phyloP scores from a whole-genome alignment of 345 rosid genomes.

The Clausena lansium region DNA sequence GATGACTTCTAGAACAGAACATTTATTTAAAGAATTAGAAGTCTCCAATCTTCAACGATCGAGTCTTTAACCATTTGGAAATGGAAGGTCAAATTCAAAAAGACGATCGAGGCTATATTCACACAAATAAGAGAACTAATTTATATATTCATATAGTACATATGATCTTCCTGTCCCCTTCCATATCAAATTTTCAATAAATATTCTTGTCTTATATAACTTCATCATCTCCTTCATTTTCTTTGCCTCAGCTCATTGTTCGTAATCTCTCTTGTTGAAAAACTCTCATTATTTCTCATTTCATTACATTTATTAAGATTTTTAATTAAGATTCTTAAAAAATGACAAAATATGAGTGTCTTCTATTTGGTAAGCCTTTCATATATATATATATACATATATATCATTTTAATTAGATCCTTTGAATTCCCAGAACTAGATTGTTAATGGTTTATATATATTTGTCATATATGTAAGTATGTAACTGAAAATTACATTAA shows the following conservation, averaged over 20 bases:
- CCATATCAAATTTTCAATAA: not conserved
- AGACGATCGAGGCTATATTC: no score
- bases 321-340: not conserved
- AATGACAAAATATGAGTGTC: slow-evolving; percentile 58
- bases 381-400: no score
- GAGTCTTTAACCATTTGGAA: not conserved
- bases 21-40: not conserved
- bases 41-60: not conserved
- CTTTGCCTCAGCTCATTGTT: not conserved
- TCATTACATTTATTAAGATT: not conserved
- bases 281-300: not conserved
- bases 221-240: not conserved
- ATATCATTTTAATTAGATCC: not conserved
- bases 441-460: not conserved
- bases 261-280: not conserved
- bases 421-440: not conserved
- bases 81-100: slow-evolving; percentile 6
- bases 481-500: not conserved
- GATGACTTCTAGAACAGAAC: not conserved
- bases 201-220: slow-evolving; percentile 12
- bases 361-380: slow-evolving; percentile 65
- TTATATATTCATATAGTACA: no score
- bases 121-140: not conserved
- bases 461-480: not conserved
- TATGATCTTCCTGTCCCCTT: slow-evolving; percentile 8